phyloP scores from a whole-genome alignment of 192 early-diverging fungal genomes.

The Coemansia sp. region DNA sequence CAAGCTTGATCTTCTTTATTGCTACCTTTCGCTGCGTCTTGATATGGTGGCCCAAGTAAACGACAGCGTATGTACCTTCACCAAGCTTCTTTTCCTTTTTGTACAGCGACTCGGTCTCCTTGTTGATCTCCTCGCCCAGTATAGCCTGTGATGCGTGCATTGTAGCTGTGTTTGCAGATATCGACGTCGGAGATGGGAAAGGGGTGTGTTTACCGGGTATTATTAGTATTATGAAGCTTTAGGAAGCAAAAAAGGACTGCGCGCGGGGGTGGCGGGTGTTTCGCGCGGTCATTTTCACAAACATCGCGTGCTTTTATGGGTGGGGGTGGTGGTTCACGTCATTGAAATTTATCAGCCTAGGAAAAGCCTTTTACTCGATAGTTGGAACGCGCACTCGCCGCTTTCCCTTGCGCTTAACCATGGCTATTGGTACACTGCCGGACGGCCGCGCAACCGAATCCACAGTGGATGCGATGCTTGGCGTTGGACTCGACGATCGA shows the following conservation, averaged over 20 bases:
- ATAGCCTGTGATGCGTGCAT: slow-evolving; percentile 31
- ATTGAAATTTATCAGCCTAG: neutral
- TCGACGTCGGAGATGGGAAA: neutral
- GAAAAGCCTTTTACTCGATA: slow-evolving; percentile 21
- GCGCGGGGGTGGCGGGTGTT: too few relatives aligned
- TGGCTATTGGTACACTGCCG: slow-evolving; percentile 9
- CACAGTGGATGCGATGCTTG: slow-evolving; percentile 10
- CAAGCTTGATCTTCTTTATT: slow-evolving; percentile 97
- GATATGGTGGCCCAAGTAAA: slow-evolving; percentile 71
- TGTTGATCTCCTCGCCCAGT: slow-evolving; percentile 65
- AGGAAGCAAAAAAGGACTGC: neutral
- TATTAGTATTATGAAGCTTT: too few relatives aligned
- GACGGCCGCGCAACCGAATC: slow-evolving; percentile 10
- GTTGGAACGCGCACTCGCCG: slow-evolving; percentile 49
- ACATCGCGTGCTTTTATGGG: too few relatives aligned
- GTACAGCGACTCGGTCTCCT: slow-evolving; percentile 69
- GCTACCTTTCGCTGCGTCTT: slow-evolving; percentile 76
- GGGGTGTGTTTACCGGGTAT: too few relatives aligned
- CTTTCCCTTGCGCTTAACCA: slow-evolving; percentile 51
- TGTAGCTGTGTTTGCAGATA: neutral
- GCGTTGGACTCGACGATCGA: slow-evolving; percentile 8
- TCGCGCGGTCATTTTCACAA: too few relatives aligned
- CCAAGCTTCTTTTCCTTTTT: slow-evolving; percentile 88
- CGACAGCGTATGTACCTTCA: slow-evolving; percentile 96
- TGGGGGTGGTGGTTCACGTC: too few relatives aligned